Evolutionary conservation across 495 filamentous ascomycete genomes (phyloP).

Genomic region (Cercophora newfieldiana): DNA sequence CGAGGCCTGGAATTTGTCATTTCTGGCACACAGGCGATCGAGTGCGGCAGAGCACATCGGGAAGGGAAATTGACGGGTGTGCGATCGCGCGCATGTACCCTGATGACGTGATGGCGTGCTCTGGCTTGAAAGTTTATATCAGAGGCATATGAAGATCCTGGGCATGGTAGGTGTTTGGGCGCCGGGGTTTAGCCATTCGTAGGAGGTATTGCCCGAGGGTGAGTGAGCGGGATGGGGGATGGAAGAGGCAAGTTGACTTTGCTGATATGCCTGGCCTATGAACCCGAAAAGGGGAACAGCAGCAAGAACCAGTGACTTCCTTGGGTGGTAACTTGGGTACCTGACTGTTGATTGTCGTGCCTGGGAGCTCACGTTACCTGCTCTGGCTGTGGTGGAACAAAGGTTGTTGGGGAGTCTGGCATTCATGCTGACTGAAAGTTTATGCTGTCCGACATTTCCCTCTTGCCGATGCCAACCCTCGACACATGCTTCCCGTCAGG

Average conservation of each 20-base stretch:
- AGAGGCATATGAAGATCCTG: not conserved
- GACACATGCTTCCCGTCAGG: not conserved
- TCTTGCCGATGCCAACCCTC: not conserved
- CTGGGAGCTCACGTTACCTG: slow-evolving; percentile 2
- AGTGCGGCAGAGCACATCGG: too few relatives aligned
- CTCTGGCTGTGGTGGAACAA: slow-evolving; percentile 1
- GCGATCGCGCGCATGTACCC: not conserved
- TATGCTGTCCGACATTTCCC: not conserved
- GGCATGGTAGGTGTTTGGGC: not conserved
- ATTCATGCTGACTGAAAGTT: not conserved
- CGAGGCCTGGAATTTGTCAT: too few relatives aligned
- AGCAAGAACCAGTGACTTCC: too few relatives aligned
- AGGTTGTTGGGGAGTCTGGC: not conserved
- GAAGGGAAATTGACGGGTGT: too few relatives aligned
- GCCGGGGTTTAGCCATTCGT: not conserved
- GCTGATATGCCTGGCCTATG: too few relatives aligned
- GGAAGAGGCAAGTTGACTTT: too few relatives aligned
- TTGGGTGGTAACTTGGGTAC: too few relatives aligned
- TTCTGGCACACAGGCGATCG: too few relatives aligned
- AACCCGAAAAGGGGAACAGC: too few relatives aligned
- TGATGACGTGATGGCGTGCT: not conserved
- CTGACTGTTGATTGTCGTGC: not conserved
- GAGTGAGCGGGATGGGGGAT: too few relatives aligned
- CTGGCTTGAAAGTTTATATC: not conserved
- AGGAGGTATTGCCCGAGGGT: not conserved